Conservation (phyloP, 2,329 filamentous ascomycete species). For the Fusarium sp. region DNA sequence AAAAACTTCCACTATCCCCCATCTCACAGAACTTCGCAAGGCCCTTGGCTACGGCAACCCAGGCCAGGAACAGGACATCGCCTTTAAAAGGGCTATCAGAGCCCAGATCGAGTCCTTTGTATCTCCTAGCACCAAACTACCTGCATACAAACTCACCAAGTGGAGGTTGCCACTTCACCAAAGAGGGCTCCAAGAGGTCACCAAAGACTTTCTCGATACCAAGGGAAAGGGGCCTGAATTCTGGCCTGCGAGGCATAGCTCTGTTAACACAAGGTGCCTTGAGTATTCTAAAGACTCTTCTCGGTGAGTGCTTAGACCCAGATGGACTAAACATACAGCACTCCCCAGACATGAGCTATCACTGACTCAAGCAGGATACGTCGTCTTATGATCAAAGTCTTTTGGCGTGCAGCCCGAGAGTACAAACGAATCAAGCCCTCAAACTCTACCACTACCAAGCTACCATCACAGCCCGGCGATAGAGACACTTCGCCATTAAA, state of each 20-base stretch:
- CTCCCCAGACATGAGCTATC: neutral
- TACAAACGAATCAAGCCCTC: neutral
- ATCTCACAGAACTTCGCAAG: constrained; percentile 25
- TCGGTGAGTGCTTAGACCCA: neutral
- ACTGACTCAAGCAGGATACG: neutral
- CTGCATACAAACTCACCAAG: neutral
- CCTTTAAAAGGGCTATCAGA: constrained; percentile 23
- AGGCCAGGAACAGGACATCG: constrained; percentile 11
- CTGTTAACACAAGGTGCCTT: neutral
- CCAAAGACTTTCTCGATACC: constrained; percentile 19
- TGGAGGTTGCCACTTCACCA: constrained; percentile 28
- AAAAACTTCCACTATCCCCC: constrained; percentile 13
- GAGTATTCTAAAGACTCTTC: constrained; percentile 19
- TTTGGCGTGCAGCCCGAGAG: constrained; percentile 14
- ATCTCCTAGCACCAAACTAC: neutral
- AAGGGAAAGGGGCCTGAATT: constrained; percentile 24
- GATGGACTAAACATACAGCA: neutral
- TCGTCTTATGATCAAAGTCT: constrained; percentile 20
- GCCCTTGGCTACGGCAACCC: constrained; percentile 27
- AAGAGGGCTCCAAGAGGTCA: constrained; percentile 27
- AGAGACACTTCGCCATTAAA: neutral
- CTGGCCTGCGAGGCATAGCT: constrained; percentile 22
- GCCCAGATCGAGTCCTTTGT: constrained; percentile 6
- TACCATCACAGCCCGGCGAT: neutral
- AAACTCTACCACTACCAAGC: neutral